Base-by-base conservation (phyloP, 352 stramenopile genomes). In the Peronospora tabacina region DNA sequence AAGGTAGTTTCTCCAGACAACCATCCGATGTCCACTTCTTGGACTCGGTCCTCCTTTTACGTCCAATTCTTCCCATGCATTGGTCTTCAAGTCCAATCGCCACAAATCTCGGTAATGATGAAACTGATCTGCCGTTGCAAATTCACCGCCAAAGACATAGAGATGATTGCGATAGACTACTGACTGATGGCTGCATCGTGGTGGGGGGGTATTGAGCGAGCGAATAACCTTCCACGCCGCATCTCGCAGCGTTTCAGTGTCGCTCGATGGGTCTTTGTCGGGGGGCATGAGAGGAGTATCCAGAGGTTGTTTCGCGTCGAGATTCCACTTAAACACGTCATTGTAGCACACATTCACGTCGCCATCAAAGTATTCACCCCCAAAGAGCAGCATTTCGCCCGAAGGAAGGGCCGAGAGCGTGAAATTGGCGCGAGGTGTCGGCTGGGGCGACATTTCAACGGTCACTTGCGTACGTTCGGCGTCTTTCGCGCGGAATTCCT, bases 71-170 rank as follows among this genome's bases (percentile, higher is more conserved):
- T 95, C 80, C 95, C 95, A 99, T 28, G 73, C 72, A 49, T 97
- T 95, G 2, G 83, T 97, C 58, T 97, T 97, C 3, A 98, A 55
- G 56, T 98, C 82, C 34, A 98, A 52, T 24, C 82, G 56, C 86
- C 86, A 96, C 20, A 95, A 72, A 52, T 98, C 47, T 19, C 84
- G 60, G 69, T 98, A 98, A 75, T 99, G 96, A 71, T 98, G 88
- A 74, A 98, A 99, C 66, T 98, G 88, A 52, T 98, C 92, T 1
- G 88, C 84, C 5, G 89, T 97, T 2, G 93, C 94, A 49, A 98
- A 94, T 67, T 99, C 96, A 20, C 96, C 96, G 40, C 95, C 96
- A 69, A 98, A 98, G 4, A 99, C 76, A 58, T 98, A 99, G 2
- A 98, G 55, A 40, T 92, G 75, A 64, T 98, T 87, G 58, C 95